phyloP scores from a whole-genome alignment of 1,139 yeast genomes.

The Casaregolazyma suthepensis region DNA sequence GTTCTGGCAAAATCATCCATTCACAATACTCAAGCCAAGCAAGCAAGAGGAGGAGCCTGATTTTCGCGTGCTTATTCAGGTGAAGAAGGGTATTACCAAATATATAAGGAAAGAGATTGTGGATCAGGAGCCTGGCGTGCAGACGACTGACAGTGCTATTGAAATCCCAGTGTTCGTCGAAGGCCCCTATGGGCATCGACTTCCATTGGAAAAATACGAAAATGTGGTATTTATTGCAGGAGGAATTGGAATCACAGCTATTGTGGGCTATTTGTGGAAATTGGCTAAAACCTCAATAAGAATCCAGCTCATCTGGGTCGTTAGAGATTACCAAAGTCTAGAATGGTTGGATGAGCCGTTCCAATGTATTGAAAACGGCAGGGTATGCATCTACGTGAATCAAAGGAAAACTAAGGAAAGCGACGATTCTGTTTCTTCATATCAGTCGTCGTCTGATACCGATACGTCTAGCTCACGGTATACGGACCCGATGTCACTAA shows the following conservation, averaged over 20 bases:
- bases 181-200: slow-evolving; percentile 50
- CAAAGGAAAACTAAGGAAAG: background rate
- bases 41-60: slow-evolving; percentile 7
- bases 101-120: slow-evolving; percentile 11
- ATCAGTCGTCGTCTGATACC: background rate
- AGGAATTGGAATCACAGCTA: slow-evolving; percentile 63
- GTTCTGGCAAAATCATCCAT: slow-evolving; percentile 62
- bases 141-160: slow-evolving; percentile 26
- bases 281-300: slow-evolving; percentile 11
- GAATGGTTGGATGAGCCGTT: background rate
- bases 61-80: slow-evolving; percentile 14
- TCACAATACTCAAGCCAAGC: slow-evolving; percentile 40
- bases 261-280: slow-evolving; percentile 19
- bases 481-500: background rate
- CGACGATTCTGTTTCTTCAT: background rate
- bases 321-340: background rate
- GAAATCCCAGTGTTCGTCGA: slow-evolving; percentile 35
- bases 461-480: background rate
- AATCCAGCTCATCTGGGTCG: slow-evolving; percentile 14
- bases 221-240: slow-evolving; percentile 49
- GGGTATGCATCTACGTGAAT: background rate
- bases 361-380: background rate
- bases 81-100: slow-evolving; percentile 19
- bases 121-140: slow-evolving; percentile 12
- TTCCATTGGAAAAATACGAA: slow-evolving; percentile 44